Conservation (phyloP, 2,329 filamentous ascomycete species). For the Fusarium cicatricum region DNA sequence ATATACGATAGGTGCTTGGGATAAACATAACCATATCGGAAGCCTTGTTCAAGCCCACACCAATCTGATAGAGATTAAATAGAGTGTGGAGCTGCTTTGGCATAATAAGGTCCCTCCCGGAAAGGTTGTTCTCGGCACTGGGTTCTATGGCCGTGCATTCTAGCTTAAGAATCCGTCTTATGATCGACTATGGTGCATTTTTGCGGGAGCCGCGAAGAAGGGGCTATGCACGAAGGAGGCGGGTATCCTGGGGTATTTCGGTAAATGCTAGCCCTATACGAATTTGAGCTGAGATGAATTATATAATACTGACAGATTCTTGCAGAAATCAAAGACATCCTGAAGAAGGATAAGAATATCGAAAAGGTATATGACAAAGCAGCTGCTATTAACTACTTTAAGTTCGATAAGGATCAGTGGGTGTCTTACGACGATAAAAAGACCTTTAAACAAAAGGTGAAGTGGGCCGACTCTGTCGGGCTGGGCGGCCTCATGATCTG, state of each 20-base stretch:
- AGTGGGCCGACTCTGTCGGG: slow-evolving; percentile 1
- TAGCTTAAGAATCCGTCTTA: slow-evolving; percentile 24
- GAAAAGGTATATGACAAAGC: background rate
- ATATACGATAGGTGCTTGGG: slow-evolving; percentile 56
- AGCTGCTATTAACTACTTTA: slow-evolving; percentile 3
- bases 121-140: slow-evolving; percentile 54
- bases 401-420: too few relatives aligned
- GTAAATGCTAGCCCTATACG: too few relatives aligned
- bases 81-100: slow-evolving; percentile 55
- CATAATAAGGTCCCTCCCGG: slow-evolving; percentile 50
- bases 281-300: too few relatives aligned
- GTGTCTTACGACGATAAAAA: slow-evolving; percentile 4
- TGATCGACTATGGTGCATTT: slow-evolving; percentile 26
- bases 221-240: background rate
- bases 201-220: background rate
- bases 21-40: slow-evolving; percentile 45
- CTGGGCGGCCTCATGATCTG: slow-evolving; percentile 8
- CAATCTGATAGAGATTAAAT: slow-evolving; percentile 57
- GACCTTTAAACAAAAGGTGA: slow-evolving; percentile 9
- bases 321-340: too few relatives aligned
- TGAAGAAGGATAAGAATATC: too few relatives aligned
- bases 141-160: slow-evolving; percentile 51
- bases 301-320: too few relatives aligned
- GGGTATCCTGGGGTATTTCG: background rate
- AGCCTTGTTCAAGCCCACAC: slow-evolving; percentile 50